Percentiles rank a stretch among this genome's conserved stretches.
phyloP scores from a whole-genome alignment of 2,329 filamentous ascomycete species.

The Torrubiella hemipterigena region DNA sequence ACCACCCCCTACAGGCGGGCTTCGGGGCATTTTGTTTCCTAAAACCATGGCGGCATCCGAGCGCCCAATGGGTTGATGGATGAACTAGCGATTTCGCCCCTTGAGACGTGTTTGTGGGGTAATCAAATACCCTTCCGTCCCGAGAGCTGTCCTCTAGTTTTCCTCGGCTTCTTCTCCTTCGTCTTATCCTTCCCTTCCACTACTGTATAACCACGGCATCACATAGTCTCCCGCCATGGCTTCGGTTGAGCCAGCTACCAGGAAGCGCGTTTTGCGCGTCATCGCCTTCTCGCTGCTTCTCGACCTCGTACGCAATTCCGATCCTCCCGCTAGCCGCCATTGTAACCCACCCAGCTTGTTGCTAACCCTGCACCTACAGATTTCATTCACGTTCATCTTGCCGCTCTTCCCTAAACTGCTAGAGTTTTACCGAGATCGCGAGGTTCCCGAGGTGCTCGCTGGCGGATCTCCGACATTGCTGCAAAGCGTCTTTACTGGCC shows the following conservation, averaged over 20 bases:
- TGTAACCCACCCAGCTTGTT: constrained; percentile 1
- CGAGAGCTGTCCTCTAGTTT: too few species aligned
- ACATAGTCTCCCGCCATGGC: constrained; percentile 21
- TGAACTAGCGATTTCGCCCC: too few species aligned
- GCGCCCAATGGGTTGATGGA: too few species aligned
- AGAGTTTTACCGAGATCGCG: constrained; percentile 86
- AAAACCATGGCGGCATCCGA: too few species aligned
- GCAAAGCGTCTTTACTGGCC: constrained; percentile 63
- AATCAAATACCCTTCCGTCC: too few species aligned
- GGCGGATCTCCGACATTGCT: constrained; percentile 54
- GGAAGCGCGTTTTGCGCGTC: constrained; percentile 76
- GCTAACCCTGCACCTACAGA: constrained; percentile 35
- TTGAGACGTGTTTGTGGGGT: too few species aligned
- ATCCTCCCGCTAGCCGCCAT: constrained; percentile 9
- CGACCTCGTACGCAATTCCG: constrained; percentile 78
- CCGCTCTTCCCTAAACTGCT: constrained; percentile 91
- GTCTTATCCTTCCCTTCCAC: too few species aligned
- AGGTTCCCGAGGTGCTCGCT: constrained; percentile 39
- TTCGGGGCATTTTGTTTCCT: too few species aligned
- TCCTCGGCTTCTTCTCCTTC: background rate
- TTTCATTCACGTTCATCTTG: constrained; percentile 97
- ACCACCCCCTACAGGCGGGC: too few species aligned
- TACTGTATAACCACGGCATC: too few species aligned
- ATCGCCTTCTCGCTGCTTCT: constrained; percentile 82
- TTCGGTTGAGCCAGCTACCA: constrained; percentile 37